Base-by-base conservation (phyloP, 352 stramenopile genomes). In the Phytophthora sp. region DNA sequence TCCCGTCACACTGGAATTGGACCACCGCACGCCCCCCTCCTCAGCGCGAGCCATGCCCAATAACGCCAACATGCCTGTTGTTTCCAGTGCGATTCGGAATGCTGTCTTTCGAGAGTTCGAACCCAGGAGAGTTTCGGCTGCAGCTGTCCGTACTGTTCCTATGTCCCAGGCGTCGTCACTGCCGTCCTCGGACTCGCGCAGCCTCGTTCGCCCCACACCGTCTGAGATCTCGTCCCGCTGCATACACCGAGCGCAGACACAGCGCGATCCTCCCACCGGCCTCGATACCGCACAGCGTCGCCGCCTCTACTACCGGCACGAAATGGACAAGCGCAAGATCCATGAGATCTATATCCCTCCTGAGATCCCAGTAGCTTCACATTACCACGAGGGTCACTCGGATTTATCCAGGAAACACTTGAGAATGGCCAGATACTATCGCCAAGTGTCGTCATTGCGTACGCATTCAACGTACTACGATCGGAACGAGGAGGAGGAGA, bases 291-390 rank as follows among this genome's bases (percentile, higher is more conserved):
- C 21, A 26, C 45, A 68, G 35, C 23, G 56, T 31, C 54, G 60
- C 7, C 64, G 59, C 1, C 39, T 71, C 5, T 71, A 49, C 24
- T 74, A 46, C 31, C 51, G 57, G 21, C 55, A 57, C 57, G 42
- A 30, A 26, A 26, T 57, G 4, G 59, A 69, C 31, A 50, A 42
- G 3, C 51, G 53, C 29, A 67, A 71, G 55, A 71, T 56, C 30
- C 44, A 57, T n/a, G n/a, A 70, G 38, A 47, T 69, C 20, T 39
- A 61, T 35, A 27, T 58, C n/a, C 66, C 47, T 0, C 18, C 49
- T 20, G 66, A 71, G 42, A 55, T 51, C 15, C 39, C 46, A 23
- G 39, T 7, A 5, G 6, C n/a, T 23, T n/a, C 36, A 2, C n/a
- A 20, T 26, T 66, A 53, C 36, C 30, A 47, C 12, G 36, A 63